Percentiles rank a stretch among this genome's conserved stretches.
These are phyloP conservation scores for Casaregolazyma lundiana DNA, from an alignment of 1,139 yeast species.

Conservation along the genomic window DNA sequence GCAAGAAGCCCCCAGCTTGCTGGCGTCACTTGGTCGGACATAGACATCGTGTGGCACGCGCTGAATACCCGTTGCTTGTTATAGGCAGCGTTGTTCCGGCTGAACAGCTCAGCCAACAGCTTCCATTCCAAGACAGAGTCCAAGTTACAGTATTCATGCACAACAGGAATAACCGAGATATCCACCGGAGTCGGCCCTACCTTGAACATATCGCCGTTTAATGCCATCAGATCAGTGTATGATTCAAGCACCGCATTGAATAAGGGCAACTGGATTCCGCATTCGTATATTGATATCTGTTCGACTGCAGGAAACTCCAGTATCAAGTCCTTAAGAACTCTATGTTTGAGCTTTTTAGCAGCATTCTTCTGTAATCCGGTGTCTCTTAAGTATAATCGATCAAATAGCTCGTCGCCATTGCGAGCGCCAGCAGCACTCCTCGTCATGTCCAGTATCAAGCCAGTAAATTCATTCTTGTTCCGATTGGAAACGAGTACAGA, in stretches of 20 bases:
- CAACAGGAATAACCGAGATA: conserved; percentile 1
- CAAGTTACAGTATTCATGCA: conserved; percentile 7
- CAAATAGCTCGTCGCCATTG: background rate
- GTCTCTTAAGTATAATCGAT: conserved; percentile 4
- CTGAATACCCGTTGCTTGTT: background rate
- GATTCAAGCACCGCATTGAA: background rate
- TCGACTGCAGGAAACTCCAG: conserved; percentile 6
- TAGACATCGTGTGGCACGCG: background rate
- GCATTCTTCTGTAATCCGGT: background rate
- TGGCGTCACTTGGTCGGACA: background rate
- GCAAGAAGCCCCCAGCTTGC: background rate
- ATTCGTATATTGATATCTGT: conserved; percentile 2
- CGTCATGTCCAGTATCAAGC: conserved; percentile 2
- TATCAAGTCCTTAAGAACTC: conserved; percentile 4
- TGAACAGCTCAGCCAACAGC: conserved; percentile 1
- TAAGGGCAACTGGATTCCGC: conserved; percentile 5
- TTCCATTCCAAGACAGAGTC: conserved; percentile 8
- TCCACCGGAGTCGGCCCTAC: background rate
- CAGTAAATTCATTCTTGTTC: background rate
- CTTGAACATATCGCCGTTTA: conserved; percentile 1
- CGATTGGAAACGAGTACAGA: conserved; percentile 43
- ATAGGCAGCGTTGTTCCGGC: background rate
- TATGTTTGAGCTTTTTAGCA: conserved; percentile 3
- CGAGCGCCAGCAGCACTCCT: background rate
- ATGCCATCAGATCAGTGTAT: background rate